These are phyloP conservation scores for Diaporthe australafricana DNA, from an alignment of 2,329 filamentous ascomycete species.

Conservation along the genomic window DNA sequence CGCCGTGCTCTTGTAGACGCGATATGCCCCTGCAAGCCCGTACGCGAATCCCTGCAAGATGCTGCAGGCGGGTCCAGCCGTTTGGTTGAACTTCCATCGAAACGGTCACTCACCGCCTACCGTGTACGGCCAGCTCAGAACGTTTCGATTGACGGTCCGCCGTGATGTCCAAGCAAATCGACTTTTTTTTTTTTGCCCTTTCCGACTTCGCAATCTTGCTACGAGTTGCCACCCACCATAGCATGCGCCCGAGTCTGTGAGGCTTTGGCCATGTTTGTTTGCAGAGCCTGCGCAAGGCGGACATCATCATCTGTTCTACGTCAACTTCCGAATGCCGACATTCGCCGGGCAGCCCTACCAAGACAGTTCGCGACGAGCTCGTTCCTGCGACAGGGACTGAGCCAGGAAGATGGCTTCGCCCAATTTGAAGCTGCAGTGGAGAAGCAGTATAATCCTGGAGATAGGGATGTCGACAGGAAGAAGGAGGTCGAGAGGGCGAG, in stretches of 20 bases:
- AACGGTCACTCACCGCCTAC: constrained; percentile 25
- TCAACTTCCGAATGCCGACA: constrained; percentile 32
- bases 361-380: constrained; percentile 35
- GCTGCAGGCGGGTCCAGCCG: constrained; percentile 6
- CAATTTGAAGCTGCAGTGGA: constrained; percentile 21
- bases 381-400: neutral
- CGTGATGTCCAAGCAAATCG: neutral
- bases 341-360: constrained; percentile 30
- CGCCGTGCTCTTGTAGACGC: constrained; percentile 29
- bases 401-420: constrained; percentile 25
- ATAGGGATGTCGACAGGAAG: constrained; percentile 45
- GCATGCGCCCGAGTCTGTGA: constrained; percentile 5
- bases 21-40: constrained; percentile 12
- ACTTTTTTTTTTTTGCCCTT: constrained; percentile 20
- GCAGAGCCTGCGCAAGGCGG: constrained; percentile 50
- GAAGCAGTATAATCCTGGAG: constrained; percentile 38
- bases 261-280: constrained; percentile 51
- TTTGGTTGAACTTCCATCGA: neutral
- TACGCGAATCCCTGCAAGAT: constrained; percentile 37
- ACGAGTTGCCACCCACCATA: neutral
- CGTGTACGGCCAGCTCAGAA: neutral
- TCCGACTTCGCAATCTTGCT: neutral
- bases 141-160: neutral
- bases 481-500: constrained; percentile 41
- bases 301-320: constrained; percentile 39